Evolutionary conservation across 2,329 filamentous ascomycete species (phyloP).

Genomic region (Cladosporium phlei): DNA sequence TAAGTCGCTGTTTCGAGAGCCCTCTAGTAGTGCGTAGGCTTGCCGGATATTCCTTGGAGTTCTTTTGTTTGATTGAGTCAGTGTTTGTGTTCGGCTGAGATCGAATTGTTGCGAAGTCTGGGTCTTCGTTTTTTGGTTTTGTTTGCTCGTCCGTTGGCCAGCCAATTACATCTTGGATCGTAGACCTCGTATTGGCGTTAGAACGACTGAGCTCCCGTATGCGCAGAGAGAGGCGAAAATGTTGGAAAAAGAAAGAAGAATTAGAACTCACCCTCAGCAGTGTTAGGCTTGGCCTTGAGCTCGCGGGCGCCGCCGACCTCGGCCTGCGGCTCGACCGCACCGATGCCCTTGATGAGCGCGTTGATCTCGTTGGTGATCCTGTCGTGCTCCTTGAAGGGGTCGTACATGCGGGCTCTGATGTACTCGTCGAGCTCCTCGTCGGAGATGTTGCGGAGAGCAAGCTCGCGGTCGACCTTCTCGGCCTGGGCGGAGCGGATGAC

Average conservation of each 20-base stretch:
- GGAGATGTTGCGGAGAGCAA: conserved; percentile 59
- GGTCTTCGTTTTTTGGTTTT: background rate
- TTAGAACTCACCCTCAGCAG: conserved; percentile 3
- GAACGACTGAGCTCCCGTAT: background rate
- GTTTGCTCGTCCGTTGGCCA: background rate
- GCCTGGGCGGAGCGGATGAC: conserved; percentile 88
- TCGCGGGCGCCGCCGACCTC: conserved; percentile 1
- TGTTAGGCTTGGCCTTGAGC: conserved; percentile 9
- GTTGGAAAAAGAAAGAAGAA: background rate
- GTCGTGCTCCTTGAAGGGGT: conserved; percentile 44
- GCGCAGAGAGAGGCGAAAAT: background rate
- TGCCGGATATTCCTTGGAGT: conserved; percentile 2
- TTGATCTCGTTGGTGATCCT: conserved; percentile 37
- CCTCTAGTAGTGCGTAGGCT: conserved; percentile 5
- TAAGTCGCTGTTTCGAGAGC: background rate
- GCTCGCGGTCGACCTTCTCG: conserved; percentile 57
- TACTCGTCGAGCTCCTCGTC: conserved; percentile 68
- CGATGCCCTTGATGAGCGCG: conserved; percentile 12
- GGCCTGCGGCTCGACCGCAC: background rate
- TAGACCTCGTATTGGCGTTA: conserved; percentile 7
- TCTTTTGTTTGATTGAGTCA: too few relatives aligned
- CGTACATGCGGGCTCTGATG: conserved; percentile 50
- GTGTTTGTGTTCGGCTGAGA: background rate
- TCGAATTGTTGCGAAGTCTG: conserved; percentile 3
- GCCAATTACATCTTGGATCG: conserved; percentile 4